Evolutionary conservation across 495 filamentous ascomycete genomes (phyloP).

Genomic region (Penicillium bialowiezense): DNA sequence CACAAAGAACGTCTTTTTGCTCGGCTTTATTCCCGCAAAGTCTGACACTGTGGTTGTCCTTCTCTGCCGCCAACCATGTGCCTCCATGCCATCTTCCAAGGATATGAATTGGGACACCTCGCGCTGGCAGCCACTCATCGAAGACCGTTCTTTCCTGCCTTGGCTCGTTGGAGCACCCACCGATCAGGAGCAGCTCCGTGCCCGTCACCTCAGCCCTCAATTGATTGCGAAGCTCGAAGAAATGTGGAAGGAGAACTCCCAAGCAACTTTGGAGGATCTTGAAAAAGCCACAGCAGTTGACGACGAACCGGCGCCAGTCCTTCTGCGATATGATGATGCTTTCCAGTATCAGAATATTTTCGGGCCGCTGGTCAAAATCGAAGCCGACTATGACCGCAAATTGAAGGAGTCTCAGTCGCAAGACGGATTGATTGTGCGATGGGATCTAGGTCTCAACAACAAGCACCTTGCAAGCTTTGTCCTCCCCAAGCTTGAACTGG

Average conservation of each 20-base stretch:
- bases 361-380: conserved; percentile 96
- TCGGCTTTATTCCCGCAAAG: conserved; percentile 99
- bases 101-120: conserved; percentile 99
- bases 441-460: conserved; percentile 96
- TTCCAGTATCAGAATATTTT: conserved; percentile 99
- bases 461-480: conserved; percentile 96
- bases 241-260: conserved; percentile 96
- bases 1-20: conserved; percentile 98
- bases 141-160: conserved; percentile 89
- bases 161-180: conserved; percentile 91
- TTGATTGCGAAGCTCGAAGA: conserved; percentile 97
- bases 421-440: conserved; percentile 88
- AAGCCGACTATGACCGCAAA: conserved; percentile 99
- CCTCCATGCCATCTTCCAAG: conserved; percentile 91
- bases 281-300: conserved; percentile 93
- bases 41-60: conserved; percentile 98
- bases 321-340: conserved; percentile 94
- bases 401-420: conserved; percentile 97
- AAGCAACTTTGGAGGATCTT: conserved; percentile 85
- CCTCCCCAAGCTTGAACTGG: conserved; percentile 93
- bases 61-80: conserved; percentile 94
- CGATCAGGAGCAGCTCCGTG: conserved; percentile 93
- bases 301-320: conserved; percentile 90
- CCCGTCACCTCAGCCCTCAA: conserved; percentile 88
- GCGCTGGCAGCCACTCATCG: conserved; percentile 95